Conservation (phyloP, 2,329 filamentous ascomycete genomes). For the Fusarium mexicanum region DNA sequence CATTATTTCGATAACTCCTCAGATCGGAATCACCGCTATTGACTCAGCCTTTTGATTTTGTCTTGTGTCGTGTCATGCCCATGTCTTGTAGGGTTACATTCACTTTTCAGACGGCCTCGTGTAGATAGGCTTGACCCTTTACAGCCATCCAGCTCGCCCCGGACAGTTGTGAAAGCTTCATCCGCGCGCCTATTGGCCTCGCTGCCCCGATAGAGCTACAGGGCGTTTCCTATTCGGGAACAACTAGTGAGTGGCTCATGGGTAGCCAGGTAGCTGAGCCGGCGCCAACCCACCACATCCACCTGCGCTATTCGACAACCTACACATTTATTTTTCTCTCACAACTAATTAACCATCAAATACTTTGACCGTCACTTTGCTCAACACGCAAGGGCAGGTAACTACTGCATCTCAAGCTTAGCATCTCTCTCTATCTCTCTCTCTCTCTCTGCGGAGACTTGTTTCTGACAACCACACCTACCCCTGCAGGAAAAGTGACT, state of each 20-base stretch:
- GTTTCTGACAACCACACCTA: conserved; percentile 20
- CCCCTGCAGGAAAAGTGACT: conserved; percentile 24
- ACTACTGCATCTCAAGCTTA: background rate
- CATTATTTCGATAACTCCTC: conserved; percentile 8
- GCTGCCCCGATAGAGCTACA: conserved; percentile 26
- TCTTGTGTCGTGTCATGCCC: conserved; percentile 1
- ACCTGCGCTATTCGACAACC: conserved; percentile 27
- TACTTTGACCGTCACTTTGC: conserved; percentile 20
- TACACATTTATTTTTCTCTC: background rate
- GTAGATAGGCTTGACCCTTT: conserved; percentile 35
- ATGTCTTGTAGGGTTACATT: conserved; percentile 29
- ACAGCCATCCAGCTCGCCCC: conserved; percentile 43
- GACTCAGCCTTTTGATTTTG: conserved; percentile 27
- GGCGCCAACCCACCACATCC: conserved; percentile 29
- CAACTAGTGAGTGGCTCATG: conserved; percentile 42
- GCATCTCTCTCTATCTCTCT: background rate
- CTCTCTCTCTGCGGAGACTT: background rate
- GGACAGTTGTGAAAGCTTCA: conserved; percentile 34
- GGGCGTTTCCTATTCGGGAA: conserved; percentile 36
- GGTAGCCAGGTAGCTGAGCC: conserved; percentile 42
- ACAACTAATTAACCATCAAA: background rate
- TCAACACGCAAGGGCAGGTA: background rate
- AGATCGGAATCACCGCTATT: conserved; percentile 32
- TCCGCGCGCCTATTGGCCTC: conserved; percentile 45
- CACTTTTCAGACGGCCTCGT: conserved; percentile 38